Conservation (phyloP, 1,284 basidiomycete genomes). For the Cryptococcus sp. region DNA sequence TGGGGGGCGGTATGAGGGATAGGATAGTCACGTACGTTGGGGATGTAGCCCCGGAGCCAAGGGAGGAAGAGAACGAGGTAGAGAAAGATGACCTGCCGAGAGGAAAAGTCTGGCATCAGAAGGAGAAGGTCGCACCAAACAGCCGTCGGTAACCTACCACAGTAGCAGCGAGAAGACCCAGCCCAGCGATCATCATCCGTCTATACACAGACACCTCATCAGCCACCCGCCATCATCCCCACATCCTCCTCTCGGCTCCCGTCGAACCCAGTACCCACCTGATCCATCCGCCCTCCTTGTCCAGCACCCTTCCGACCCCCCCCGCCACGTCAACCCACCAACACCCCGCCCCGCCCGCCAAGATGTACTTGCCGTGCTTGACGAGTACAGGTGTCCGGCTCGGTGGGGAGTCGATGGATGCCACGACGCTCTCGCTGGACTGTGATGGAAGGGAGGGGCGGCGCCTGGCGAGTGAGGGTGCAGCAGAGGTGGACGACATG, state of each 20-base stretch:
- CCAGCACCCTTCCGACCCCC: slow-evolving; percentile 19
- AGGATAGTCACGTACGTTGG: slow-evolving; percentile 40
- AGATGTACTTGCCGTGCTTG: slow-evolving; percentile 49
- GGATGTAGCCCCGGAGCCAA: slow-evolving; percentile 46
- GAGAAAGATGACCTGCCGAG: slow-evolving; percentile 42
- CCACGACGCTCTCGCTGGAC: slow-evolving; percentile 17
- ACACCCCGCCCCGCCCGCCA: slow-evolving; percentile 33
- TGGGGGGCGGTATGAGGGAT: not conserved
- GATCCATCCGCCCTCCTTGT: slow-evolving; percentile 24
- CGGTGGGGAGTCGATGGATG: slow-evolving; percentile 10
- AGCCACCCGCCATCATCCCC: not conserved
- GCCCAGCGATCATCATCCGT: slow-evolving; percentile 21
- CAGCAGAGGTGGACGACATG: not conserved
- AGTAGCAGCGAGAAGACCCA: slow-evolving; percentile 34
- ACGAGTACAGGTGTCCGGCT: slow-evolving; percentile 13
- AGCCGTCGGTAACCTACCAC: slow-evolving; percentile 24
- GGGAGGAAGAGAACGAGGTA: slow-evolving; percentile 49
- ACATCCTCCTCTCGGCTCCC: slow-evolving; percentile 1
- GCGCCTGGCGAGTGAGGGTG: slow-evolving; percentile 12
- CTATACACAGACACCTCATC: not conserved
- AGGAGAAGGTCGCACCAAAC: not conserved
- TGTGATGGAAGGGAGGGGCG: slow-evolving; percentile 26
- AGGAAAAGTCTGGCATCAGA: not conserved
- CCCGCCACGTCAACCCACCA: slow-evolving; percentile 39
- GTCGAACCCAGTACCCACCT: slow-evolving; percentile 15